Conservation (phyloP, 768 basidiomycete genomes). For the Termitomyces sp. region DNA sequence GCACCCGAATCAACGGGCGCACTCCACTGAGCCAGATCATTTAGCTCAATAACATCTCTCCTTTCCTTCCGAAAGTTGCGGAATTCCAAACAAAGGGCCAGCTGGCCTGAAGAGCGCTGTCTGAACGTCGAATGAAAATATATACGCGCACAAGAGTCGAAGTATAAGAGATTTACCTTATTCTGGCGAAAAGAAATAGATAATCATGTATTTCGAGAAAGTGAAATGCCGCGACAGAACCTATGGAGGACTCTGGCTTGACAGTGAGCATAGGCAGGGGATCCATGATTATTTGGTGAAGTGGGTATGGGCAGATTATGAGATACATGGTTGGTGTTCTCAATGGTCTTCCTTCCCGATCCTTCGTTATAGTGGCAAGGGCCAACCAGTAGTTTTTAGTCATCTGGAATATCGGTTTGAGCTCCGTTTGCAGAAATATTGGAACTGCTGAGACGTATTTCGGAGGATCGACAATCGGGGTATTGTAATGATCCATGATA, state of each 20-base stretch:
- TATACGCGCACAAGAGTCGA: not conserved
- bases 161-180: not conserved
- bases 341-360: not conserved
- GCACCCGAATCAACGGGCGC: not conserved
- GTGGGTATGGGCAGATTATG: not conserved
- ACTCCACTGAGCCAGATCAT: not conserved
- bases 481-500: not conserved
- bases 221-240: not conserved
- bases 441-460: not conserved
- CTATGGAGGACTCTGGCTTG: not conserved
- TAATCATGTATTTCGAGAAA: not conserved
- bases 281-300: not conserved
- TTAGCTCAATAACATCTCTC: not conserved
- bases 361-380: not conserved
- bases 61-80: not conserved
- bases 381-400: not conserved
- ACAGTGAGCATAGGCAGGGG: not conserved
- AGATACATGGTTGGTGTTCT: not conserved
- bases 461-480: not conserved
- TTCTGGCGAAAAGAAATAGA: not conserved
- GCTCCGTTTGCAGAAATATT: not conserved
- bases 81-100: not conserved
- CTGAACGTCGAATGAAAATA: not conserved
- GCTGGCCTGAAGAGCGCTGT: not conserved
- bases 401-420: not conserved